Percentiles rank a stretch among this genome's conserved stretches.
phyloP scores from a whole-genome alignment of 768 basidiomycete species.

The Clavaria fumosa region DNA sequence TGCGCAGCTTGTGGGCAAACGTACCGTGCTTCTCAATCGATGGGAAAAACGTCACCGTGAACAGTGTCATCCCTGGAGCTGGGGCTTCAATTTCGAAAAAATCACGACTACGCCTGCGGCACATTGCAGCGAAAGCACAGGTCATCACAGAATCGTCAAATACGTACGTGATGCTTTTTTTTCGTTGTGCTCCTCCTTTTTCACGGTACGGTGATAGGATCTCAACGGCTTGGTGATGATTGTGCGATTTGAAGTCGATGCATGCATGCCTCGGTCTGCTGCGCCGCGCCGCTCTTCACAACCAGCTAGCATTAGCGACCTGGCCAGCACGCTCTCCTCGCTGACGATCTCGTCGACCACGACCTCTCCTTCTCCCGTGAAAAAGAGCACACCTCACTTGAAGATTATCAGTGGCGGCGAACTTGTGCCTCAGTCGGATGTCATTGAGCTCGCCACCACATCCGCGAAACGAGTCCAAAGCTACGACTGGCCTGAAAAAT shows the following conservation, averaged over 20 bases:
- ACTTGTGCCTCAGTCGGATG: conserved; percentile 25
- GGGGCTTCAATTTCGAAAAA: conserved; percentile 48
- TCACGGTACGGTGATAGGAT: conserved; percentile 23
- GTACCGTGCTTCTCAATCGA: conserved; percentile 46
- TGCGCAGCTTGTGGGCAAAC: conserved; percentile 39
- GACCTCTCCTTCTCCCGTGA: conserved; percentile 10
- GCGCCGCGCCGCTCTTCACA: conserved; percentile 5
- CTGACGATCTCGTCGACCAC: conserved; percentile 17
- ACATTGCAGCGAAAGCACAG: conserved; percentile 35
- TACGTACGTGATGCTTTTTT: conserved; percentile 44
- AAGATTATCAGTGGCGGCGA: conserved; percentile 20
- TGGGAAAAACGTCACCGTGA: conserved; percentile 32
- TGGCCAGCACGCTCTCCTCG: conserved; percentile 20
- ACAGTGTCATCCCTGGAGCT: conserved; percentile 25
- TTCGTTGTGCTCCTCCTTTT: conserved; percentile 1
- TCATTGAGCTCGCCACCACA: conserved; percentile 34
- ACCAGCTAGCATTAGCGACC: conserved; percentile 20
- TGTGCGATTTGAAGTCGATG: conserved; percentile 45
- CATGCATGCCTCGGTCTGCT: conserved; percentile 20
- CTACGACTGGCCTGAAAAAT: conserved; percentile 43
- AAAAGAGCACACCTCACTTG: conserved; percentile 9
- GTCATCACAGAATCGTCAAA: conserved; percentile 46
- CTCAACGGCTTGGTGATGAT: conserved; percentile 41
- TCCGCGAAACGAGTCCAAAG: conserved; percentile 17
- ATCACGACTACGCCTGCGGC: conserved; percentile 31